phyloP scores from a whole-genome alignment of 768 basidiomycete species.

The Termitomyces sp. region DNA sequence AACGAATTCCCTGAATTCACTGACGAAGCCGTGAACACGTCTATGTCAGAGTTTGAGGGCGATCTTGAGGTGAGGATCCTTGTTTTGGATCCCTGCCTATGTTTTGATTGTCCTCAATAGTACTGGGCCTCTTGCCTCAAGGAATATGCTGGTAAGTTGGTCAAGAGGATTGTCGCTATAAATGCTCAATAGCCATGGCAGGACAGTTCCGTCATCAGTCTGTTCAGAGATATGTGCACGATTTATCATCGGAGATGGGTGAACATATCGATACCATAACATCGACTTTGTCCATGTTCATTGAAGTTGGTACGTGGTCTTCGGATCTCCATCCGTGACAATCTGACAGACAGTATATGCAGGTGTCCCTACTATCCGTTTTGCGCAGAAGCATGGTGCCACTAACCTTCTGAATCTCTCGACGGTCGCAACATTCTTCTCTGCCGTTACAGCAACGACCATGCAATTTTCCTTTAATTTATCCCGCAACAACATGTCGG shows the following conservation, averaged over 20 bases:
- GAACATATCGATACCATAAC: slow-evolving; percentile 71
- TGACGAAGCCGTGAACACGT: slow-evolving; percentile 67
- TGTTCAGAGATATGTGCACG: slow-evolving; percentile 72
- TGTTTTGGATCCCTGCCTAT: neutral
- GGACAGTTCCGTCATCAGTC: slow-evolving; percentile 72
- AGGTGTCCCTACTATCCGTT: slow-evolving; percentile 76
- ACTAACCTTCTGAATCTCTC: slow-evolving; percentile 69
- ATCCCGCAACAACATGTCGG: slow-evolving; percentile 27
- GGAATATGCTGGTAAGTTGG: slow-evolving; percentile 51
- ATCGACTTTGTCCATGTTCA: slow-evolving; percentile 65
- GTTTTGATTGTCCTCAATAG: slow-evolving; percentile 26
- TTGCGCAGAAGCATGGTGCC: slow-evolving; percentile 70
- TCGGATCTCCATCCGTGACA: neutral
- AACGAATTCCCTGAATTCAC: slow-evolving; percentile 80
- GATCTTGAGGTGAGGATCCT: slow-evolving; percentile 53
- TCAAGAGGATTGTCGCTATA: neutral
- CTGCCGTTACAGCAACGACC: slow-evolving; percentile 70
- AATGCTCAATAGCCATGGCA: slow-evolving; percentile 18
- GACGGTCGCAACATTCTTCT: slow-evolving; percentile 77
- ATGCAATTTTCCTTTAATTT: slow-evolving; percentile 62
- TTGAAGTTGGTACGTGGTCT: slow-evolving; percentile 59
- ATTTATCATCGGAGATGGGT: slow-evolving; percentile 70
- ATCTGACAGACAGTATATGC: neutral
- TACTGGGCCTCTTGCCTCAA: slow-evolving; percentile 74
- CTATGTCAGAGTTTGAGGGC: slow-evolving; percentile 63